These are phyloP conservation scores for Fusarium algeriense DNA, from an alignment of 2,329 filamentous ascomycete species.

Conservation along the genomic window DNA sequence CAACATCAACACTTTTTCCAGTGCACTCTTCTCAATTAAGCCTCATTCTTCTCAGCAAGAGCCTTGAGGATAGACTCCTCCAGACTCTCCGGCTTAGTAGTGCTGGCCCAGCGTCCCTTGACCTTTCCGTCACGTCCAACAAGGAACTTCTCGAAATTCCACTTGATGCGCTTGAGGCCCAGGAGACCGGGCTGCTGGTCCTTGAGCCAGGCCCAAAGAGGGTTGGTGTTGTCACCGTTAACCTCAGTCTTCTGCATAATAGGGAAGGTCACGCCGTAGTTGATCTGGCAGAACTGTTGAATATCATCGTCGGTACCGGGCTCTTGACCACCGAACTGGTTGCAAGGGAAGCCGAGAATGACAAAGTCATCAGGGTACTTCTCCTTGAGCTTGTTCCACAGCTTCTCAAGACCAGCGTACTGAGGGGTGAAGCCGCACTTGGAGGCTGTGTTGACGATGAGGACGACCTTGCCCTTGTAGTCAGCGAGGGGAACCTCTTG, in stretches of 20 bases:
- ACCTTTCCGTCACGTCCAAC: slow-evolving; percentile 88
- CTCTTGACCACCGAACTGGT: slow-evolving; percentile 95
- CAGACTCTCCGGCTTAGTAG: slow-evolving; percentile 85
- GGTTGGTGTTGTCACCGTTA: slow-evolving; percentile 85
- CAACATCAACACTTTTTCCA: not conserved
- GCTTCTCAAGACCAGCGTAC: slow-evolving; percentile 88
- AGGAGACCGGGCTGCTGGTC: slow-evolving; percentile 81
- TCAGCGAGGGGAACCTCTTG: slow-evolving; percentile 75
- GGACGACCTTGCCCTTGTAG: slow-evolving; percentile 91
- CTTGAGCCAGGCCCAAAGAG: slow-evolving; percentile 83
- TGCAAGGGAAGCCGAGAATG: slow-evolving; percentile 97
- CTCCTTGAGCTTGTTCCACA: slow-evolving; percentile 82
- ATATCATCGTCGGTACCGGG: slow-evolving; percentile 86
- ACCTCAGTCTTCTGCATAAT: slow-evolving; percentile 93
- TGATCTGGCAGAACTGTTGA: slow-evolving; percentile 87
- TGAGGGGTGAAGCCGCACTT: slow-evolving; percentile 99
- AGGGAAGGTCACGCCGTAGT: slow-evolving; percentile 92
- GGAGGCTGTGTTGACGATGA: slow-evolving; percentile 97
- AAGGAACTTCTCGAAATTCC: slow-evolving; percentile 99
- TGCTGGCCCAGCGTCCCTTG: slow-evolving; percentile 87
- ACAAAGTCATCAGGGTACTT: slow-evolving; percentile 81
- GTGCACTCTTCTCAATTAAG: slow-evolving; percentile 7
- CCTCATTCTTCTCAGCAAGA: slow-evolving; percentile 56
- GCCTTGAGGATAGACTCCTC: slow-evolving; percentile 82
- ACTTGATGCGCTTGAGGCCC: slow-evolving; percentile 93